Conservation (phyloP, 2,329 filamentous ascomycete species). For the Talaromyces pinophilus region DNA sequence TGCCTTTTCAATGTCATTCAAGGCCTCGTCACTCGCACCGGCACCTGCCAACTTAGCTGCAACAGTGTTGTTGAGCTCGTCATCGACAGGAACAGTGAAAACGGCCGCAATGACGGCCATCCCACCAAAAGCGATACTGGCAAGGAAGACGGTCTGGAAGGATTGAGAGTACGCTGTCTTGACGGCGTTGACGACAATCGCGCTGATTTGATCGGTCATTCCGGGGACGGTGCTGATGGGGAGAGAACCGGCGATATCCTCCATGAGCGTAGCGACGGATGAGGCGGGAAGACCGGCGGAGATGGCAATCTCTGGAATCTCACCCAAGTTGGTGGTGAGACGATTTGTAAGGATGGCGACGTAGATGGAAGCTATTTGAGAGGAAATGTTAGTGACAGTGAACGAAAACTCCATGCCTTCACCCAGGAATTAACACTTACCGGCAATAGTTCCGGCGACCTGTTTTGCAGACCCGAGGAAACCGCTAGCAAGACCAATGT, state of each 20-base stretch:
- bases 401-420: background rate
- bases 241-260: conserved; percentile 32
- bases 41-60: conserved; percentile 18
- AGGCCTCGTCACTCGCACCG: conserved; percentile 10
- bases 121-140: conserved; percentile 27
- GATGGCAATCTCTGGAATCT: conserved; percentile 38
- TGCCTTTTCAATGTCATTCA: conserved; percentile 9
- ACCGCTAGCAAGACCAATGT: conserved; percentile 28
- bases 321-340: conserved; percentile 15
- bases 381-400: background rate
- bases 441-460: conserved; percentile 29
- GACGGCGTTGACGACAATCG: conserved; percentile 38
- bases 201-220: conserved; percentile 38
- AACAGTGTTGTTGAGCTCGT: conserved; percentile 16
- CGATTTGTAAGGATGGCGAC: conserved; percentile 28
- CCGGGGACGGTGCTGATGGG: conserved; percentile 32
- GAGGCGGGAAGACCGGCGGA: conserved; percentile 40
- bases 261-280: conserved; percentile 38
- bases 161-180: conserved; percentile 48
- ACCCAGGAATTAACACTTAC: background rate
- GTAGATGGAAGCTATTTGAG: conserved; percentile 27
- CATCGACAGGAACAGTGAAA: conserved; percentile 18
- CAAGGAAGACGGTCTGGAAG: conserved; percentile 47
- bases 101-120: conserved; percentile 23
- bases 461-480: conserved; percentile 29